Percentiles rank a stretch among this genome's conserved stretches.
phyloP scores from a whole-genome alignment of 2,329 filamentous ascomycete species.

The Chrysoporthe puriensis region DNA sequence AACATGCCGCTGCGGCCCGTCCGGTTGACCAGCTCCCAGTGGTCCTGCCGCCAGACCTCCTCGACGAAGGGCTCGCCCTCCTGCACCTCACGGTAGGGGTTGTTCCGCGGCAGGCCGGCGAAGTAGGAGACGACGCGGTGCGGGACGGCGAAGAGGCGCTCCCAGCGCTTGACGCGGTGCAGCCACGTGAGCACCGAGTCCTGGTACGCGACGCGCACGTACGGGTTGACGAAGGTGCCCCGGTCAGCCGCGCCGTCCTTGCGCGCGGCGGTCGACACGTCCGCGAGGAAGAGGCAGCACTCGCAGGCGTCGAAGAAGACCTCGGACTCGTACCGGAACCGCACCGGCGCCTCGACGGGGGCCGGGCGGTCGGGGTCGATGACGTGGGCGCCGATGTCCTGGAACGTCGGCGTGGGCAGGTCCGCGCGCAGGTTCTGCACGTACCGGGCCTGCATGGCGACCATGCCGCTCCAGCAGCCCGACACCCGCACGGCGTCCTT shows the following conservation, averaged over 20 bases:
- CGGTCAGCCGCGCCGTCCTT: conserved; percentile 46
- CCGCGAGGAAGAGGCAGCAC: conserved; percentile 62
- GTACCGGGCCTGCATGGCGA: conserved; percentile 64
- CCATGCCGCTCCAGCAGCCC: conserved; percentile 76
- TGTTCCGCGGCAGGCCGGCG: conserved; percentile 60
- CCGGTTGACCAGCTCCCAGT: conserved; percentile 48
- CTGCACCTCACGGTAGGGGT: conserved; percentile 62
- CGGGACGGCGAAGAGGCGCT: conserved; percentile 63
- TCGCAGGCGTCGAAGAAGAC: conserved; percentile 67
- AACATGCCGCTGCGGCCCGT: conserved; percentile 56
- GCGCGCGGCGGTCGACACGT: conserved; percentile 46
- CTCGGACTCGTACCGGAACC: conserved; percentile 63
- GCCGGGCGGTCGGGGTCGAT: conserved; percentile 40
- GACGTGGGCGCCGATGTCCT: conserved; percentile 39
- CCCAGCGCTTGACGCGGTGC: conserved; percentile 63
- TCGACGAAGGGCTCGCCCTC: conserved; percentile 59
- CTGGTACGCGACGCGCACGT: conserved; percentile 72
- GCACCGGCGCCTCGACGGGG: conserved; percentile 45
- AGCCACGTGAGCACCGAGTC: conserved; percentile 61
- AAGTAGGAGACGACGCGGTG: conserved; percentile 62
- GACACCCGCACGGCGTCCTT: conserved; percentile 69
- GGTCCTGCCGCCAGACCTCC: conserved; percentile 50
- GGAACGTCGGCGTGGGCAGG: conserved; percentile 41
- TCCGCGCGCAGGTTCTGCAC: conserved; percentile 50
- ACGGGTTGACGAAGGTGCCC: conserved; percentile 76